A percentile compares a stretch with the other conserved stretches of the same genome.
Conservation (phyloP, 306 rosid genomes). For the Betula pendula region DNA sequence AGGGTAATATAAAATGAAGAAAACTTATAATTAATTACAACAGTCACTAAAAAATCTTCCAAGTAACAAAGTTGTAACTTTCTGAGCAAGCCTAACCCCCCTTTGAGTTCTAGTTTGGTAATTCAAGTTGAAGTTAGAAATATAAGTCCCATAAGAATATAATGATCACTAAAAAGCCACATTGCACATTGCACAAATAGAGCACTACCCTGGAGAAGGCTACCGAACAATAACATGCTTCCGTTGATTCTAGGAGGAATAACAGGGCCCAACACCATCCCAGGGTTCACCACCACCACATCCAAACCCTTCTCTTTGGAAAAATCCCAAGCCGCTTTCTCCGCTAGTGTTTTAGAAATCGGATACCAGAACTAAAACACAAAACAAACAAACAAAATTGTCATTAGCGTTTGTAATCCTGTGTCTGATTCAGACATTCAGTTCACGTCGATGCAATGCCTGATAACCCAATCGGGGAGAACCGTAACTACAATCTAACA, state of each 20-base stretch:
- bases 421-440: too few relatives aligned
- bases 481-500: too few relatives aligned
- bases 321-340: slow-evolving; percentile 91
- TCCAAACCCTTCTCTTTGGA: slow-evolving; percentile 74
- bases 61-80: too few relatives aligned
- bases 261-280: slow-evolving; percentile 81
- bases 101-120: not conserved
- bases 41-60: not conserved
- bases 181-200: not conserved
- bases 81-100: not conserved
- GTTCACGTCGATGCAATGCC: too few relatives aligned
- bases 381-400: slow-evolving; percentile 15
- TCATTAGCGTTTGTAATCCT: too few relatives aligned
- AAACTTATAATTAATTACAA: not conserved
- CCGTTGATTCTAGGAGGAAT: slow-evolving; percentile 74
- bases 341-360: slow-evolving; percentile 77
- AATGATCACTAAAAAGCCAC: not conserved
- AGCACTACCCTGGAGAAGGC: slow-evolving; percentile 69
- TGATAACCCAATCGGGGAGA: too few relatives aligned
- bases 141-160: too few relatives aligned
- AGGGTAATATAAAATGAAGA: not conserved
- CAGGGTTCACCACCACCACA: slow-evolving; percentile 90
- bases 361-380: slow-evolving; percentile 78
- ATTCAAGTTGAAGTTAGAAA: not conserved
- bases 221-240: slow-evolving; percentile 76